A percentile compares a stretch with the other conserved stretches of the same genome.
phyloP scores from a whole-genome alignment of 345 rosid species.

The Populus ilicifolia region DNA sequence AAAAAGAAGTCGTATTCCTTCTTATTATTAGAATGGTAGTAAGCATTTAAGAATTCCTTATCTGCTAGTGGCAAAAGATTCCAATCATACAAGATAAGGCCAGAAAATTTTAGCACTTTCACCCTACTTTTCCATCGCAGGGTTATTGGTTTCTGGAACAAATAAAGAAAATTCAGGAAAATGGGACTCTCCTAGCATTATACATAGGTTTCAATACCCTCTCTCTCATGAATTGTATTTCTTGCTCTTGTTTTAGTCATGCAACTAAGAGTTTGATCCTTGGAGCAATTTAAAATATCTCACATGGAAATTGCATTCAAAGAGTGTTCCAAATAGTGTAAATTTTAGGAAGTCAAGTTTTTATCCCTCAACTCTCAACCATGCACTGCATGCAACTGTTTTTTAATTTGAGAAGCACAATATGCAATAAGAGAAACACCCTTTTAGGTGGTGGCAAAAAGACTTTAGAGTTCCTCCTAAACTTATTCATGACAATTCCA shows the following conservation, averaged over 20 bases:
- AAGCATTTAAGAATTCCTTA: neutral
- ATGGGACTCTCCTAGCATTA: neutral
- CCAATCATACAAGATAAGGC: neutral
- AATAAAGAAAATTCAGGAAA: neutral
- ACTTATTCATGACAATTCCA: conserved; percentile 1
- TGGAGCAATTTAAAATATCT: neutral
- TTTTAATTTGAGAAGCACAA: neutral
- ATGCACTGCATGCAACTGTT: neutral
- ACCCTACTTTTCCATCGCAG: neutral
- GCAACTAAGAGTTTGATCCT: neutral
- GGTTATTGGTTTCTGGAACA: neutral
- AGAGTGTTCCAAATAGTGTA: neutral
- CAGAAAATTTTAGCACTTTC: neutral
- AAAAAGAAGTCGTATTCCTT: no score
- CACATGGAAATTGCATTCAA: neutral
- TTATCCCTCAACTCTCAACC: neutral
- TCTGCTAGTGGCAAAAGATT: neutral
- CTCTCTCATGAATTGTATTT: neutral
- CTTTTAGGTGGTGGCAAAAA: neutral
- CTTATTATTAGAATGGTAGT: neutral
- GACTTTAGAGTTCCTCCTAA: neutral
- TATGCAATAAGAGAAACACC: neutral
- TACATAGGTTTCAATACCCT: neutral
- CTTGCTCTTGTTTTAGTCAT: neutral
- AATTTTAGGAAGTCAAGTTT: neutral